phyloP scores from a whole-genome alignment of 805 yeast genomes.

The Candida pseudoglaebosa region DNA sequence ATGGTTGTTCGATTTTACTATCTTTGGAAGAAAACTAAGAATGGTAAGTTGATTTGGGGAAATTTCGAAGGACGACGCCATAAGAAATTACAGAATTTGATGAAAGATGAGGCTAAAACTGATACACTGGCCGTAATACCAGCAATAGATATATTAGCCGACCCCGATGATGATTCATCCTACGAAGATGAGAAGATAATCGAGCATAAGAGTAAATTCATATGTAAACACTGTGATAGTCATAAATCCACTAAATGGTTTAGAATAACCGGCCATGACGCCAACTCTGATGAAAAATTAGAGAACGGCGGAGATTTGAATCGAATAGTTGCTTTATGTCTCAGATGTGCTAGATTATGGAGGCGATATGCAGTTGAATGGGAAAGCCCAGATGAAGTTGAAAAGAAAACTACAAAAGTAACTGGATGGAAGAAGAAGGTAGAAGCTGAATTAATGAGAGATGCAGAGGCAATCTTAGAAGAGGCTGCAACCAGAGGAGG shows the following conservation, averaged over 20 bases:
- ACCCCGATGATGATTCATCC: slow-evolving; percentile 66
- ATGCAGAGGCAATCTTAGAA: slow-evolving; percentile 50
- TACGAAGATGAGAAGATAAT: slow-evolving; percentile 55
- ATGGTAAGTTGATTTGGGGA: slow-evolving; percentile 80
- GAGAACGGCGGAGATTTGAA: slow-evolving; percentile 15
- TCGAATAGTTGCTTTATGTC: slow-evolving; percentile 62
- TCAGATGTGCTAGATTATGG: slow-evolving; percentile 89
- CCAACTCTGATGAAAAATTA: slow-evolving; percentile 32
- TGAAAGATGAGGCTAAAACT: slow-evolving; percentile 11
- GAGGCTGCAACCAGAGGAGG: slow-evolving; percentile 41
- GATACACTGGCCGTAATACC: slow-evolving; percentile 7
- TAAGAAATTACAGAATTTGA: slow-evolving; percentile 45
- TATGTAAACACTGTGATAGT: slow-evolving; percentile 73
- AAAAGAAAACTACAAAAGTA: slow-evolving; percentile 42
- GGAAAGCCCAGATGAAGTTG: slow-evolving; percentile 72
- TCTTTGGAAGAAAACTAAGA: slow-evolving; percentile 83
- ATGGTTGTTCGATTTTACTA: slow-evolving; percentile 86
- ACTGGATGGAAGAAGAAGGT: slow-evolving; percentile 56
- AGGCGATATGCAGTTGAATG: slow-evolving; percentile 82
- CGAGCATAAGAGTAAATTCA: slow-evolving; percentile 37
- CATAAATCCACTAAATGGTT: slow-evolving; percentile 59
- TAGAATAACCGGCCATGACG: slow-evolving; percentile 58
- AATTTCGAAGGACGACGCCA: slow-evolving; percentile 67
- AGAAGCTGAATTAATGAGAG: slow-evolving; percentile 66
- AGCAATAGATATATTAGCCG: slow-evolving; percentile 48